A percentile compares a stretch with the other conserved stretches of the same genome.
These are phyloP conservation scores for Chlorella variabilis DNA, from an alignment of 163 green algal species.

Conservation along the genomic window DNA sequence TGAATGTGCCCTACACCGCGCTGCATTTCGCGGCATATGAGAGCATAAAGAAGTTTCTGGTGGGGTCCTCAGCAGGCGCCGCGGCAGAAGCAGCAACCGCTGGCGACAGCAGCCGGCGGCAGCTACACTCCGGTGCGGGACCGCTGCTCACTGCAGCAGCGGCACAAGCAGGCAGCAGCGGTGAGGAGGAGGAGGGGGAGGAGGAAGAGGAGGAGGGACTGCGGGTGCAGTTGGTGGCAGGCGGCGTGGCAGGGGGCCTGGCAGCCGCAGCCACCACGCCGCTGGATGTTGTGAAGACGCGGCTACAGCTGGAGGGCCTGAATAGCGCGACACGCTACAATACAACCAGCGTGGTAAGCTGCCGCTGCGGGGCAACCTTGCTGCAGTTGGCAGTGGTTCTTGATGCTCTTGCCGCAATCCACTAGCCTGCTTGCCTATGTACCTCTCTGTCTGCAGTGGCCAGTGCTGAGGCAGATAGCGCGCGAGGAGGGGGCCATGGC, in stretches of 20 bases:
- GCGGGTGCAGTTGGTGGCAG: conserved; percentile 74
- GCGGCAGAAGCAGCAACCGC: not conserved
- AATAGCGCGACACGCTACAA: conserved; percentile 67
- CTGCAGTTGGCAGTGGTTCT: not conserved
- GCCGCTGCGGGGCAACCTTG: not conserved
- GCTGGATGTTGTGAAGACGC: conserved; percentile 94
- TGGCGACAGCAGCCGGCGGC: not conserved
- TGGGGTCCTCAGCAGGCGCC: not conserved
- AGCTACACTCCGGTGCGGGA: not conserved
- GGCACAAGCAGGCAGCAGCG: conserved; percentile 44
- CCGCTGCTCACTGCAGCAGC: not conserved
- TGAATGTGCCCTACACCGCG: conserved; percentile 98
- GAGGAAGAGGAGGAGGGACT: conserved; percentile 62
- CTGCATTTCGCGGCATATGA: conserved; percentile 97
- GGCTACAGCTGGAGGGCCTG: conserved; percentile 89
- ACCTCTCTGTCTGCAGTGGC: conserved; percentile 56
- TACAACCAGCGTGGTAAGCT: conserved; percentile 70
- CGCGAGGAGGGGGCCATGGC: conserved; percentile 82
- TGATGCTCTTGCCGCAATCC: not conserved
- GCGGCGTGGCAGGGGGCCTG: conserved; percentile 83
- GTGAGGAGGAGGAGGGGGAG: conserved; percentile 49
- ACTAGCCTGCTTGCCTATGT: not conserved
- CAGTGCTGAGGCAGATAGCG: conserved; percentile 79
- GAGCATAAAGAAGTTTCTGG: conserved; percentile 81
- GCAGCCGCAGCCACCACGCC: conserved; percentile 92